Conservation (phyloP, 2,329 filamentous ascomycete genomes). For the Curvularia lunata region DNA sequence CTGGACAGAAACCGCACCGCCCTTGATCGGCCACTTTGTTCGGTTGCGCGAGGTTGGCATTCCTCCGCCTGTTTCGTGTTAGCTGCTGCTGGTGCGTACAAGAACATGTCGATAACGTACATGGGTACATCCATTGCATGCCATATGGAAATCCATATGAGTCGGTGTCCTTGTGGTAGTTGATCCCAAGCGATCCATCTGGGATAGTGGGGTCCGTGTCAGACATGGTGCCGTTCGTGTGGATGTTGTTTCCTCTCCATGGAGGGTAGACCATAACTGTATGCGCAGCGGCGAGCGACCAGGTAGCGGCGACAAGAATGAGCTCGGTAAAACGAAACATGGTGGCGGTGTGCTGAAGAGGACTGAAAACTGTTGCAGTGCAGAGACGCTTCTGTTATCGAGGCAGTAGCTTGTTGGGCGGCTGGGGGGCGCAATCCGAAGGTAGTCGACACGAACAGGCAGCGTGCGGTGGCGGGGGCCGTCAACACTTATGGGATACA, state of each 20-base stretch:
- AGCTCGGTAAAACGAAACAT: constrained; percentile 47
- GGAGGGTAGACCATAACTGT: constrained; percentile 86
- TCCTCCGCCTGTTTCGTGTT: constrained; percentile 72
- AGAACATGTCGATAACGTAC: constrained; percentile 61
- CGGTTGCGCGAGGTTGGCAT: constrained; percentile 78
- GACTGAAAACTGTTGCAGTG: background rate
- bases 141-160: constrained; percentile 73
- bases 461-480: constrained; percentile 34
- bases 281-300: constrained; percentile 66
- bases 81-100: constrained; percentile 11
- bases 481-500: constrained; percentile 35
- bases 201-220: constrained; percentile 46
- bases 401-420: background rate
- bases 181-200: constrained; percentile 55
- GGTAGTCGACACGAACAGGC: constrained; percentile 25
- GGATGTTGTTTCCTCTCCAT: constrained; percentile 84
- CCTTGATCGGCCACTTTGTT: constrained; percentile 87
- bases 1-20: constrained; percentile 87
- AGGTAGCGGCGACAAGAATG: constrained; percentile 41
- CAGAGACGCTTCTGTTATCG: background rate
- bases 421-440: constrained; percentile 5
- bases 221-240: constrained; percentile 69
- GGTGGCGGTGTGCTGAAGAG: constrained; percentile 13
- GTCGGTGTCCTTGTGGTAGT: constrained; percentile 55
- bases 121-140: constrained; percentile 96